A percentile compares a stretch with the other conserved stretches of the same genome.
Evolutionary conservation across 495 filamentous ascomycete species (phyloP).

Genomic region (Massariosphaeria phaeospora): DNA sequence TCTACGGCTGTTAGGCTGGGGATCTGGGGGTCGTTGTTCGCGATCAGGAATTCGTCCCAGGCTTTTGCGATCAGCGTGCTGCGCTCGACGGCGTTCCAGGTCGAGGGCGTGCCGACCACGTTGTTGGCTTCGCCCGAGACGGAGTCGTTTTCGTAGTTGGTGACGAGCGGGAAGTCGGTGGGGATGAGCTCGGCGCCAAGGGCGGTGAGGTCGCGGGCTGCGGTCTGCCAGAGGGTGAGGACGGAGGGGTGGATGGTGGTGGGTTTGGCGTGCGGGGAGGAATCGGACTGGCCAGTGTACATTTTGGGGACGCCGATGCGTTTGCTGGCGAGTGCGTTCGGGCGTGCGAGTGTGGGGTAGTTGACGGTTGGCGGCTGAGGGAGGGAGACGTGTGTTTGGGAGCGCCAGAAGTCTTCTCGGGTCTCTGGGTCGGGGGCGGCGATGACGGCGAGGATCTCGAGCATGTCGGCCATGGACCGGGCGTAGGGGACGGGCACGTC

Average conservation of each 20-base stretch:
- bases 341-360: slow-evolving; percentile 1
- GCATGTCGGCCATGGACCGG: slow-evolving; percentile 37
- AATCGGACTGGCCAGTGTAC: slow-evolving; percentile 35
- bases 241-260: slow-evolving; percentile 19
- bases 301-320: slow-evolving; percentile 37
- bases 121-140: slow-evolving; percentile 31
- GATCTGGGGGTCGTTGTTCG: slow-evolving; percentile 28
- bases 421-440: slow-evolving; percentile 25
- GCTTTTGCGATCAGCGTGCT: slow-evolving; percentile 35
- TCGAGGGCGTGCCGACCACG: slow-evolving; percentile 26
- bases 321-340: slow-evolving; percentile 28
- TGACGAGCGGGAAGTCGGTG: slow-evolving; percentile 39
- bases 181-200: slow-evolving; percentile 37
- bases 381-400: slow-evolving; percentile 34
- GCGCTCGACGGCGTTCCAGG: slow-evolving; percentile 36
- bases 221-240: slow-evolving; percentile 35
- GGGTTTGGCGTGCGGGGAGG: slow-evolving; percentile 27
- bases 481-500: slow-evolving; percentile 39
- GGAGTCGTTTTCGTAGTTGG: slow-evolving; percentile 35
- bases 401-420: slow-evolving; percentile 38
- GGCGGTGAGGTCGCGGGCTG: slow-evolving; percentile 29
- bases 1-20: slow-evolving; percentile 29
- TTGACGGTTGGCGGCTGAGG: not conserved
- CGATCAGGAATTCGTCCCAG: slow-evolving; percentile 39
- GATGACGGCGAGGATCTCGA: slow-evolving; percentile 34